Conservation (phyloP, 495 filamentous ascomycete genomes). For the Saxispiralis lemnorum region DNA sequence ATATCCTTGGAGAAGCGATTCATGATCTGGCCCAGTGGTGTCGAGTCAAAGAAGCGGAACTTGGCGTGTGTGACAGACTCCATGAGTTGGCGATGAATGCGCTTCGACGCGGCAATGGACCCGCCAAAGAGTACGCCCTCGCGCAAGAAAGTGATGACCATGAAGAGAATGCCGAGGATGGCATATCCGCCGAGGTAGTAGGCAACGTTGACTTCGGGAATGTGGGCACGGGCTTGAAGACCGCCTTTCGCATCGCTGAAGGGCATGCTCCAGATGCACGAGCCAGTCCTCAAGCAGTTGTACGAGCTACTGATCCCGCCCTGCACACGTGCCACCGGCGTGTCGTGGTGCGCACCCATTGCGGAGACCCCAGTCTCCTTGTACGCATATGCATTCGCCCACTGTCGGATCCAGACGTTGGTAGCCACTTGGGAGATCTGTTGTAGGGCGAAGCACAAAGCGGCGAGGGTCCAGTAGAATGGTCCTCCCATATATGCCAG, state of each 20-base stretch:
- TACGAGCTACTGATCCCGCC: conserved; percentile 17
- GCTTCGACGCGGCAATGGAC: conserved; percentile 72
- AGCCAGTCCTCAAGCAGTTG: conserved; percentile 24
- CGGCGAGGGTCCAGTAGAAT: conserved; percentile 76
- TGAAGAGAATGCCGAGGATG: conserved; percentile 54
- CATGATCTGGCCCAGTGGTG: conserved; percentile 90
- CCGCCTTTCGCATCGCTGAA: background rate
- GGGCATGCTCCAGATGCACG: conserved; percentile 28
- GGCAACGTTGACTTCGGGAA: conserved; percentile 45
- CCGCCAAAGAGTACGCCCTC: conserved; percentile 86
- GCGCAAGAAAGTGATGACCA: conserved; percentile 54
- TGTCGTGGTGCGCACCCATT: conserved; percentile 18
- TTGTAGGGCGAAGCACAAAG: conserved; percentile 56
- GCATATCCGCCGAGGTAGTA: conserved; percentile 81
- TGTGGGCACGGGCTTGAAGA: background rate
- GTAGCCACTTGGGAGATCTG: conserved; percentile 71
- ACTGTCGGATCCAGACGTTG: conserved; percentile 85
- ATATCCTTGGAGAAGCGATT: conserved; percentile 97
- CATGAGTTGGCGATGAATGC: conserved; percentile 66
- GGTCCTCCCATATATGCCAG: conserved; percentile 76
- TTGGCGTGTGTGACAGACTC: conserved; percentile 66
- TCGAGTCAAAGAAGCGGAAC: conserved; percentile 96
- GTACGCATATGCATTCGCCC: conserved; percentile 47
- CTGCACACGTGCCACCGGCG: conserved; percentile 19
- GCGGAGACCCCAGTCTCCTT: conserved; percentile 16